phyloP scores from a whole-genome alignment of 176 grass and related monocot species.

The Metroxylon sagu region DNA sequence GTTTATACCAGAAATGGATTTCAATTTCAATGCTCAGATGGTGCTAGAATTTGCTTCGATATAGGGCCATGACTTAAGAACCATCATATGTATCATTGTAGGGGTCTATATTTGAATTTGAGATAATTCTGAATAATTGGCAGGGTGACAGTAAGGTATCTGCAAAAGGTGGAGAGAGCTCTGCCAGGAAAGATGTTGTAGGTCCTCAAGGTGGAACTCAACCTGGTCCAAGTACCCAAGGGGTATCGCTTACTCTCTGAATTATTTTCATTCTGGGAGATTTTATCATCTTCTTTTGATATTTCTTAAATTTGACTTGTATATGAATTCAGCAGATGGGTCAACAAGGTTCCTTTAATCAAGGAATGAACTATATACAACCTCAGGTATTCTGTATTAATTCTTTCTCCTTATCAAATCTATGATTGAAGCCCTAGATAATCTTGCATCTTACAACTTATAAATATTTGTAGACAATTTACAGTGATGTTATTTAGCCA shows the following conservation, averaged over 20 bases:
- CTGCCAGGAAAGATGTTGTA: slow-evolving; percentile 54
- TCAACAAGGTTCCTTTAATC: slow-evolving; percentile 58
- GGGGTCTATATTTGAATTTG: neutral
- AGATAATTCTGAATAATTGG: slow-evolving; percentile 4
- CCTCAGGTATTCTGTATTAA: slow-evolving; percentile 52
- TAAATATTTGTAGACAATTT: neutral
- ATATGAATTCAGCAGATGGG: slow-evolving; percentile 49
- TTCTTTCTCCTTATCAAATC: slow-evolving; percentile 16
- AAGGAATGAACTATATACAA: slow-evolving; percentile 97
- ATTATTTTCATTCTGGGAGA: neutral
- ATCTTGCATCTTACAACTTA: slow-evolving; percentile 6
- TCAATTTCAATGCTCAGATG: too few relatives aligned
- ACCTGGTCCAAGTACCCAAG: slow-evolving; percentile 53
- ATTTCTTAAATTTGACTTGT: slow-evolving; percentile 8
- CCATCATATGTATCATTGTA: slow-evolving; percentile 5
- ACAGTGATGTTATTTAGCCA: too few relatives aligned
- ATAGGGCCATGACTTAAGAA: neutral
- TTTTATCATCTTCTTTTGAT: neutral
- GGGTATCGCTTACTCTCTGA: slow-evolving; percentile 37
- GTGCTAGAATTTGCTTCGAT: neutral
- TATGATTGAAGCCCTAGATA: neutral
- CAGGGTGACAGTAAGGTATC: slow-evolving; percentile 92
- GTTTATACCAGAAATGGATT: too few relatives aligned
- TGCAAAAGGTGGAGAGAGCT: slow-evolving; percentile 65
- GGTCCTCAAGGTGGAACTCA: slow-evolving; percentile 37